A percentile compares a stretch with the other conserved stretches of the same genome.
These are phyloP conservation scores for Helianthus tuberosus DNA, from an alignment of 129 eudicot genomes.

Conservation along the genomic window DNA sequence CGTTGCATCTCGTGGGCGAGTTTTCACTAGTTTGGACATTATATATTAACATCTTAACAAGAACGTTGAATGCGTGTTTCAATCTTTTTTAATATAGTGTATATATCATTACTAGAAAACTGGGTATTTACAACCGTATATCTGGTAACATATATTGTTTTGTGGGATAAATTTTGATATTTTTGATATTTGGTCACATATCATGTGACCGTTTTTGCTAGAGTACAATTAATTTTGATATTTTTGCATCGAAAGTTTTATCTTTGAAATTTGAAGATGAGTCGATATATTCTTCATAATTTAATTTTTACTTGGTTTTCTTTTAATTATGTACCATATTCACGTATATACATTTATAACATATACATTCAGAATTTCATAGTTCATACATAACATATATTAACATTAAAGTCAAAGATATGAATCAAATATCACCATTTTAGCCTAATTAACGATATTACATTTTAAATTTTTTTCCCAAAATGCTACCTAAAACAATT, in stretches of 20 bases:
- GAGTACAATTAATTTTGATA: background rate
- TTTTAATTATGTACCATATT: background rate
- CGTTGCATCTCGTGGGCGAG: too few relatives aligned
- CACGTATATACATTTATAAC: background rate
- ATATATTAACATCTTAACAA: too few relatives aligned
- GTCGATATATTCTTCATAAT: too few relatives aligned
- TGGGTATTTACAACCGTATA: too few relatives aligned
- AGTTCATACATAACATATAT: background rate
- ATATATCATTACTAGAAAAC: too few relatives aligned
- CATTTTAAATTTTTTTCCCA: background rate
- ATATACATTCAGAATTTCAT: conserved; percentile 2
- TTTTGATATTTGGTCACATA: too few relatives aligned
- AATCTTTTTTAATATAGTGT: too few relatives aligned
- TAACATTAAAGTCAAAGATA: conserved; percentile 11
- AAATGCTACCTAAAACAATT: conserved; percentile 20
- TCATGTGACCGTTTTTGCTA: too few relatives aligned
- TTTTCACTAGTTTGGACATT: too few relatives aligned
- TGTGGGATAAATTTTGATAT: too few relatives aligned
- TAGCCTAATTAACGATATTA: background rate
- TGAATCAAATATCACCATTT: conserved; percentile 6
- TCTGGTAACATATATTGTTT: too few relatives aligned
- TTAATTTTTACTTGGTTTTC: background rate
- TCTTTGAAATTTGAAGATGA: background rate
- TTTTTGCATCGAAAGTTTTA: background rate
- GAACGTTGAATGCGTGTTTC: too few relatives aligned